Base-by-base conservation (phyloP, 495 filamentous ascomycete species). In the Hypoxylon subgilvum region DNA sequence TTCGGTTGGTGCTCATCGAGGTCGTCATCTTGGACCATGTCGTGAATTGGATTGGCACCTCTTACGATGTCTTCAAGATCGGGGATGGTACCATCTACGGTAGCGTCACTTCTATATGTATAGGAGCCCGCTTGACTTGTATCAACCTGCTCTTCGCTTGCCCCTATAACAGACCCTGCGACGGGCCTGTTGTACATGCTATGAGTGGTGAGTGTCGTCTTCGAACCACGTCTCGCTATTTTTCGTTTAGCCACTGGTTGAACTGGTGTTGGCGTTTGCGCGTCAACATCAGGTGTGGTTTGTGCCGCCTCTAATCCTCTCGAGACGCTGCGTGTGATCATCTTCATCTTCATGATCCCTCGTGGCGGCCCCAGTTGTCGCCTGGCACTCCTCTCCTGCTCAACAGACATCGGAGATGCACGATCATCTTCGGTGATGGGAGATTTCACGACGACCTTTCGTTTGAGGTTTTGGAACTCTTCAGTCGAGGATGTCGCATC, bases 291-390 rank as follows among this genome's bases (percentile, higher is more conserved):
- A 16, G n/a, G 12, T 21, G 16, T 8, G 3, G 23, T 43, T 12
- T 40, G 51, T 12, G 19, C 18, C 41, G 27, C 12, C 40, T 65
- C 54, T 18, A 1, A 9, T 34, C 52, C 27, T 21, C 13, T 35
- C 18, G 53, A 50, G 6, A 28, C 45, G 30, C 52, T 65, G n/a
- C 36, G 50, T 3, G 60, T 56, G 9, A 34, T 39, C 10, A 61
- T 47, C 52, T 76, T 39, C 10, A 61, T 47, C 52, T 76, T 79
- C 65, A 79, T 74, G 38, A 79, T 76, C 2, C 74, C 68, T 44
- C 68, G 71, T 14, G 68, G 66, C 6, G 67, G 66, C 18, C 22
- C 4, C 12, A 47, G 46, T 7, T 61, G 62, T 34, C 75, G 68
- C 40, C 76, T 72, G 5, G 62, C 53, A 10, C 39, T 27, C 45